A percentile compares a stretch with the other conserved stretches of the same genome.
These are phyloP conservation scores for Neoscytalidium dimidiatum DNA, from an alignment of 2,329 filamentous ascomycete species.

Conservation along the genomic window DNA sequence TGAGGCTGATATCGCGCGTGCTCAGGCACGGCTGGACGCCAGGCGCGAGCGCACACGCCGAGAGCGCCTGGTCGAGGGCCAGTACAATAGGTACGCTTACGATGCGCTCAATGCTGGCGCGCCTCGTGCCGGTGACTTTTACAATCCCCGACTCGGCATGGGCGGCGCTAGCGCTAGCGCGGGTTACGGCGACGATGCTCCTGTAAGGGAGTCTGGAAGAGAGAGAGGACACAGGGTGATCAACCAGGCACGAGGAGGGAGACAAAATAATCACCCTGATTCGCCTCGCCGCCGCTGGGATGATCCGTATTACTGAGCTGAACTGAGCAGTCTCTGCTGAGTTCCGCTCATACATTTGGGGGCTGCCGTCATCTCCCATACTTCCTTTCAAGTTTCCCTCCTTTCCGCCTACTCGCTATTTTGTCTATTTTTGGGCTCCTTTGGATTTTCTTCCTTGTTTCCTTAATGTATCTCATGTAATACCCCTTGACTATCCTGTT, in stretches of 20 bases:
- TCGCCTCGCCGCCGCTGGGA: background rate
- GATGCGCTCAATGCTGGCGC: background rate
- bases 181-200: background rate
- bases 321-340: background rate
- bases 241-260: background rate
- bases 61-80: background rate
- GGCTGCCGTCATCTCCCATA: background rate
- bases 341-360: background rate
- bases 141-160: background rate
- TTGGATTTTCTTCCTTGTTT: background rate
- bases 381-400: background rate
- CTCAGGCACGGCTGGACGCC: background rate
- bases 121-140: background rate
- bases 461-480: background rate
- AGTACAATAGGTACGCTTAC: background rate
- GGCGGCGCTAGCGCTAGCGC: background rate
- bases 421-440: background rate
- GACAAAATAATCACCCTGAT: background rate
- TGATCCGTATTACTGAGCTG: background rate
- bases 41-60: background rate
- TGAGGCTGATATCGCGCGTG: background rate
- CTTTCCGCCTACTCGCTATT: too few species aligned
- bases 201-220: background rate
- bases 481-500: background rate
- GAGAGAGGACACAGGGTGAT: constrained; percentile 5